Conservation (phyloP, 441 rosid genomes). For the Flueggea neowawraea region DNA sequence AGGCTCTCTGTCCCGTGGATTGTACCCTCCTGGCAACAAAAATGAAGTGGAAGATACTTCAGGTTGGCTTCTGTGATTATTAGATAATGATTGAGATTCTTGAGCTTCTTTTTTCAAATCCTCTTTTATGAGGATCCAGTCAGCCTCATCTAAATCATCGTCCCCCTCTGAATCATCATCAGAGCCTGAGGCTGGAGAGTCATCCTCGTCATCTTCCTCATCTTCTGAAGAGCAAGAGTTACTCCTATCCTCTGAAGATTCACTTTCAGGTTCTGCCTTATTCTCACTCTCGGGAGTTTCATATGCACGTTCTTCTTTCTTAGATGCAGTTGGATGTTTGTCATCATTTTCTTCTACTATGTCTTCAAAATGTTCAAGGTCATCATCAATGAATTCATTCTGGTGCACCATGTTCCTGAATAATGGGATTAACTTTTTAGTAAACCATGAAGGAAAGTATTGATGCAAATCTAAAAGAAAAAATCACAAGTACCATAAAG, state of each 20-base stretch:
- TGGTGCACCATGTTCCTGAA: slow-evolving; percentile 82
- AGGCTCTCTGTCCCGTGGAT: slow-evolving; percentile 95
- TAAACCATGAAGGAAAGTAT: neutral
- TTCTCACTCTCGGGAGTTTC: slow-evolving; percentile 21
- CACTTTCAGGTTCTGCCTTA: slow-evolving; percentile 25
- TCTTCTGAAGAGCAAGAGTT: slow-evolving; percentile 69
- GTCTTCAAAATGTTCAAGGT: slow-evolving; percentile 85
- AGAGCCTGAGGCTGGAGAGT: slow-evolving; percentile 37
- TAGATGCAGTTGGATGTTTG: slow-evolving; percentile 22
- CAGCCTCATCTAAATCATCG: slow-evolving; percentile 29
- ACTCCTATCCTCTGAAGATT: slow-evolving; percentile 14
- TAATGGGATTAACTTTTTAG: slow-evolving; percentile 3
- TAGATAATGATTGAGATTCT: slow-evolving; percentile 25
- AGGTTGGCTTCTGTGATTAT: slow-evolving; percentile 25
- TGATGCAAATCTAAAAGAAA: neutral
- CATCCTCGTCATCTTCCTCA: slow-evolving; percentile 26
- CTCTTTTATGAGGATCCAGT: slow-evolving; percentile 22
- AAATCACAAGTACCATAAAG: slow-evolving; percentile 59
- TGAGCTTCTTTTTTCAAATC: slow-evolving; percentile 24
- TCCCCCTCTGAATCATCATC: slow-evolving; percentile 60
- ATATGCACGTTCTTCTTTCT: slow-evolving; percentile 27
- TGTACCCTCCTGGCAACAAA: slow-evolving; percentile 79
- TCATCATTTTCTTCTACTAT: slow-evolving; percentile 60
- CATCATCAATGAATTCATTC: slow-evolving; percentile 76
- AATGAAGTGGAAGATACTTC: slow-evolving; percentile 25